Conservation (phyloP, 495 filamentous ascomycete genomes). For the Penicillium dipodomyicola region DNA sequence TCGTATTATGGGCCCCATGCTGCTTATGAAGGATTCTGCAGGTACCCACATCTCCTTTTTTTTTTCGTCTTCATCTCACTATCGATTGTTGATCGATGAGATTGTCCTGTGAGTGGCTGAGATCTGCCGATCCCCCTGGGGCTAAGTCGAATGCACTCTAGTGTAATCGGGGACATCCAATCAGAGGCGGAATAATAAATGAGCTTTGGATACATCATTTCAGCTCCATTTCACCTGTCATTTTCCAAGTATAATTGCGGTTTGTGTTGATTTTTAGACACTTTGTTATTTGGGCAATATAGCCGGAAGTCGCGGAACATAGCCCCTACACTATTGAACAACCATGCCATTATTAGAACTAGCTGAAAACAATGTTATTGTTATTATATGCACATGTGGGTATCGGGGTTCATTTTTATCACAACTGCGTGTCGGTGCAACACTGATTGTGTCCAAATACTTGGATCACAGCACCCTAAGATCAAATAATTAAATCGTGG, state of each 20-base stretch:
- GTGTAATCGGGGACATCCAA: neutral
- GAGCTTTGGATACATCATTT: constrained; percentile 10
- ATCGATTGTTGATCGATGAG: constrained; percentile 20
- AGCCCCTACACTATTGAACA: neutral
- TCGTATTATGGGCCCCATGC: neutral
- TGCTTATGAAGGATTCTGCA: constrained; percentile 9
- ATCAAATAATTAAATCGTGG: neutral
- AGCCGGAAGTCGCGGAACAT: neutral
- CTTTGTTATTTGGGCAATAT: neutral
- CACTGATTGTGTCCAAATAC: neutral
- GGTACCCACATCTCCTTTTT: constrained; percentile 8
- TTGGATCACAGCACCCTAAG: neutral
- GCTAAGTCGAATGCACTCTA: neutral
- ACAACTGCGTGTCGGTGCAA: neutral
- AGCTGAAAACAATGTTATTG: neutral
- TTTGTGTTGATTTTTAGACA: neutral
- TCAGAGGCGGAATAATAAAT: neutral
- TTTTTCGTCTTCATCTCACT: constrained; percentile 20
- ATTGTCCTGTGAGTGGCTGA: constrained; percentile 16
- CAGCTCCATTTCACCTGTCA: neutral
- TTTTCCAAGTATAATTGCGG: neutral
- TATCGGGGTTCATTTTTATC: neutral
- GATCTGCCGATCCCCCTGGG: neutral
- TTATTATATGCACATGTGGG: neutral
- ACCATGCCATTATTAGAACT: too few relatives aligned